Base-by-base conservation (phyloP, 768 basidiomycete genomes). In the Sporobolomyces phaffii region DNA sequence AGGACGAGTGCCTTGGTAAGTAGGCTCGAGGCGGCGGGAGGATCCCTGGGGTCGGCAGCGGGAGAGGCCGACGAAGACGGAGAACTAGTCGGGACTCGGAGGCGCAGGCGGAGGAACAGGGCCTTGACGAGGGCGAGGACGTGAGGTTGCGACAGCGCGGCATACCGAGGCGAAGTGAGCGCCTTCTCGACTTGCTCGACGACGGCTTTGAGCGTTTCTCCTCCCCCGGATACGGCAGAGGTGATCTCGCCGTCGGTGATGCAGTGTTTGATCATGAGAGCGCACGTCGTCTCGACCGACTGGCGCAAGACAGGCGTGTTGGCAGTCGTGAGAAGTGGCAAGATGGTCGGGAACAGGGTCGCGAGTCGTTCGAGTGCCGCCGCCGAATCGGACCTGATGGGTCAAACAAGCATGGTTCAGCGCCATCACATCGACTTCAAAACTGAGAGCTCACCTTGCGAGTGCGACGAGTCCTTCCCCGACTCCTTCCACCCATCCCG, bases 401-500 rank as follows among this genome's bases (percentile, higher is more conserved):
- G 9, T 10, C 43, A 43, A 29, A 18, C 13, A 31, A 44, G n/a
- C 11, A 24, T 54, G 14, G 20, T 38, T 9, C 38, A 38, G 38
- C 38, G 38, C 9, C 14, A 31, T 36, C 54, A n/a, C 52, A 10
- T 22, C 34, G 15, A 18, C 29, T 48, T 40, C 28, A 29, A 41
- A 43, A 22, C 47, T n/a, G 29, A 31, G 44, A 36, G 38, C 72
- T 18, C 38, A 68, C 69, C 71, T 43, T 0, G 82, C 82, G 76
- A 84, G 87, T 0, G 87, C 84, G 44, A 86, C 79, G 81, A 90
- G 84, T 18, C 85, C 83, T 63, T 84, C 84, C 17, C 88, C 90
- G 18, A 92, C 80, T 3, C 90, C 84, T 48, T 82, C 82, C 13
- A 90, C 79, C 92, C 92, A 94, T 24, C 88, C 84, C 10, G 89